Evolutionary conservation across 2,329 filamentous ascomycete species (phyloP), one percentile per base, ranked within the genome.

Genomic region (Ambrosiella xylebori): DNA sequence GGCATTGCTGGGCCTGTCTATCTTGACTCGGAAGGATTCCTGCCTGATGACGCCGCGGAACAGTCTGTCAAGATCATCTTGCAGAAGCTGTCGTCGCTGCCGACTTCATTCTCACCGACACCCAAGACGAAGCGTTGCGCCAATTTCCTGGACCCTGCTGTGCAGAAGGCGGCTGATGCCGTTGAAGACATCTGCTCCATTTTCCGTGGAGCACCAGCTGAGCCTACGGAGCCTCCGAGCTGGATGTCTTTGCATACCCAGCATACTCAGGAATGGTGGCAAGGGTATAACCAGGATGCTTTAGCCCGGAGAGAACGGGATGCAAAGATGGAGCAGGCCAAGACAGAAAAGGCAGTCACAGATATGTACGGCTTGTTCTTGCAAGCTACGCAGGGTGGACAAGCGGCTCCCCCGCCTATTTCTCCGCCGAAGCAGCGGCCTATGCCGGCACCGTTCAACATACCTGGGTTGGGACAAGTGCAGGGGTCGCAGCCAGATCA

Each of bases 261-360:
- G 38, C 72, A 72, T 61, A 68, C 74, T 0, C 71, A 73, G 8
- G 73, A 78, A 61, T 82, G 78, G 78, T 75, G 73, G 68, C 66
- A 72, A 9, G 76, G 76, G 0, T 75, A 73, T 61, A 71, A 71
- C 57, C 71, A 69, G 60, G 72, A 73, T 56, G 51, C 65, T 11
- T 66, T 69, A 7, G 12, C 35, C 17, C 12, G n/a, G 17, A 11
- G 15, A n/a, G 17, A 37, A 13, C 7, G 9, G 7, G 35, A 37
- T 38, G 36, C 27, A 13, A 19, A 15, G 44, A 17, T 19, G 44
- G 15, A 39, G 13, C 71, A 71, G 57, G 69, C 66, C 54, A 68
- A 69, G 36, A 68, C 71, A 1, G 71, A 71, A 39, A 68, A 70
- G 36, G 40, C 54, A 11, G 40, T 47, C 37, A 44, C 54, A 1